Base-by-base conservation (phyloP, 495 filamentous ascomycete genomes). In the Sphaerosporella brunnea region DNA sequence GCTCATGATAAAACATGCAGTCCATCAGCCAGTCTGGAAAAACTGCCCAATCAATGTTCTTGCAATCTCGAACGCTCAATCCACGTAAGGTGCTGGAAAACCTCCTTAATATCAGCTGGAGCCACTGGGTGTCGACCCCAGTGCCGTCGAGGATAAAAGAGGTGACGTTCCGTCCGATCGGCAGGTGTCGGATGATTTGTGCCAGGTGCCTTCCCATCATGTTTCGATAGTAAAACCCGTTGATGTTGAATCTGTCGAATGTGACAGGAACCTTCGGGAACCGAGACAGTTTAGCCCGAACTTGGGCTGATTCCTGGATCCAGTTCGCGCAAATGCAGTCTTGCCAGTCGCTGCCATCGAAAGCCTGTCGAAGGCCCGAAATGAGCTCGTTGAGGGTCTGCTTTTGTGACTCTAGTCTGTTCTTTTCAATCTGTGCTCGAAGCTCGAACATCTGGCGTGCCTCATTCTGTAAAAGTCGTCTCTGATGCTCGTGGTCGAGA, bases 11-110 rank as follows among this genome's bases (percentile, higher is more conserved):
- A 9, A 52, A 37, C 2, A 52, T 42, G 2, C 26, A 45, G 8
- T 49, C 49, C 7, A 58, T 20, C 0, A 59, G 28, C 56, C 56
- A 59, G 15, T 59, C 51, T 10, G 45, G 30, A 52, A 57, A 59
- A 3, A 46, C 26, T 5, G 32, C 47, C 16, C 55, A 51, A 13
- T 59, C 56, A 0, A 59, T 36, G 3, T 59, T 51, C 18, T 23
- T 38, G 11, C 56, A 59, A 10, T 36, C 32, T 20, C 48, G 58
- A 1, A 52, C 55, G 2, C 55, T 59, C 3, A 59, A 11, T 0
- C 55, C 56, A 9, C 41, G 44, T 2, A 59, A 20, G 0, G 51
- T 59, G 0, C 51, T 39, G 13, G 54, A 47, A 16, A 59, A 23
- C 13, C 42, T 24, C 0, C 19, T 21, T 8, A 59, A 20, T 3